A percentile compares a stretch with the other conserved stretches of the same genome.
These are phyloP conservation scores for Sporothrix humicola DNA, from an alignment of 2,329 filamentous ascomycete genomes.

Conservation along the genomic window DNA sequence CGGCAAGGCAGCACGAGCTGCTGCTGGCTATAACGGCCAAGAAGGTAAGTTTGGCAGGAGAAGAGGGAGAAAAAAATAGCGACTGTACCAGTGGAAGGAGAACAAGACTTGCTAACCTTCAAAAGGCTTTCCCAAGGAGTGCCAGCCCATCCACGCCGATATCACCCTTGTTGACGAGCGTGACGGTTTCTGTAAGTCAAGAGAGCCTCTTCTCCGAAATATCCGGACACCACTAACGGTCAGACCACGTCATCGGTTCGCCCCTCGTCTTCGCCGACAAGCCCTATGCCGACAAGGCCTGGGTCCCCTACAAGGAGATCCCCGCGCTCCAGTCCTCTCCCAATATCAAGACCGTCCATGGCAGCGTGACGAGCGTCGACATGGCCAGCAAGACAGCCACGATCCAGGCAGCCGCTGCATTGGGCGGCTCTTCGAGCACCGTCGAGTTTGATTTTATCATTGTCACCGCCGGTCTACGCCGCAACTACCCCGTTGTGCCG, in stretches of 20 bases:
- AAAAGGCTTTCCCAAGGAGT: background rate
- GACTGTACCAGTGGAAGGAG: background rate
- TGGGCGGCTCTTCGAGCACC: slow-evolving; percentile 42
- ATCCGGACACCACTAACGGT: slow-evolving; percentile 30
- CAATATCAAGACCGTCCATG: slow-evolving; percentile 69
- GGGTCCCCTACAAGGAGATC: slow-evolving; percentile 72
- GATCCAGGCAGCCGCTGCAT: slow-evolving; percentile 54
- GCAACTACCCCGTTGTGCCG: slow-evolving; percentile 75
- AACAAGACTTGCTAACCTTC: background rate
- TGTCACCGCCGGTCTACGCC: slow-evolving; percentile 70
- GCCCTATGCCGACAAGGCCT: slow-evolving; percentile 68
- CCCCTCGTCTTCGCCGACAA: slow-evolving; percentile 72
- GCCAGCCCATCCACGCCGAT: slow-evolving; percentile 58
- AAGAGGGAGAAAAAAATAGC: no score
- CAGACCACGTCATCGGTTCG: slow-evolving; percentile 77
- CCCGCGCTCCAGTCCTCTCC: slow-evolving; percentile 65
- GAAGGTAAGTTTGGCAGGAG: slow-evolving; percentile 26
- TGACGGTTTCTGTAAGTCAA: slow-evolving; percentile 74
- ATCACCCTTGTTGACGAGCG: slow-evolving; percentile 78
- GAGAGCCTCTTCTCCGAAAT: no score
- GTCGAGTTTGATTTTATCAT: slow-evolving; percentile 76
- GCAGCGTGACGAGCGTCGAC: slow-evolving; percentile 66
- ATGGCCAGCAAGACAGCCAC: slow-evolving; percentile 64
- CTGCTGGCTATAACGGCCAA: slow-evolving; percentile 39
- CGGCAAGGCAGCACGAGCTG: slow-evolving; percentile 58